Evolutionary conservation across 345 rosid species (phyloP).

Genomic region (Garcia nutans): DNA sequence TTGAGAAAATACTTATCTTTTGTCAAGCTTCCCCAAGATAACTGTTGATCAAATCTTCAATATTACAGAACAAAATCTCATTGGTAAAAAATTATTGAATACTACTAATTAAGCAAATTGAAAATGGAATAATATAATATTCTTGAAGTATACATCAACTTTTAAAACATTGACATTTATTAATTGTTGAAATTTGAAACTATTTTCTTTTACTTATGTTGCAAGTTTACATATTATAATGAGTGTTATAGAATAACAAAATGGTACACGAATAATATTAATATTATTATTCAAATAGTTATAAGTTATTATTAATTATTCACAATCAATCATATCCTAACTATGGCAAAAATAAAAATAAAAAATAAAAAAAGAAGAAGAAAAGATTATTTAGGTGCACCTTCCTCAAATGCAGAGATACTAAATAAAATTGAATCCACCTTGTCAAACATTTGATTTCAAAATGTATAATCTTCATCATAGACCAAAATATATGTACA

Average conservation of each 20-base stretch:
- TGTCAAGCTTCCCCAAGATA: no score
- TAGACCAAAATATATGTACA: neutral
- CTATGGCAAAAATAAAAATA: neutral
- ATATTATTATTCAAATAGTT: neutral
- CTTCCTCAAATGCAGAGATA: no score
- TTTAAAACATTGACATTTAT: neutral
- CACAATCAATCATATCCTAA: neutral
- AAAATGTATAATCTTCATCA: slow-evolving; percentile 2
- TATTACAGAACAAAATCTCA: no score
- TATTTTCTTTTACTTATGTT: no score
- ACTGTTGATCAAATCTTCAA: no score
- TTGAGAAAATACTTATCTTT: neutral
- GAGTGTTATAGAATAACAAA: neutral
- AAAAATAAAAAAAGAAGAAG: no score
- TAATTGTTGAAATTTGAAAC: neutral
- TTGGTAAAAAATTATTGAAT: neutral
- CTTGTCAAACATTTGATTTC: slow-evolving; percentile 8
- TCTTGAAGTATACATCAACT: neutral
- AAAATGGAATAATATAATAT: neutral
- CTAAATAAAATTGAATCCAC: no score
- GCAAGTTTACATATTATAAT: neutral
- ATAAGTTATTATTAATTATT: neutral
- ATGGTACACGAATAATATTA: neutral
- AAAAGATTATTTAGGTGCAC: neutral
- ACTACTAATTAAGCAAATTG: neutral